Percentiles rank a stretch among this genome's conserved stretches.
phyloP scores from a whole-genome alignment of 2,329 filamentous ascomycete species.

The Pyrenophora tritici-repentis region DNA sequence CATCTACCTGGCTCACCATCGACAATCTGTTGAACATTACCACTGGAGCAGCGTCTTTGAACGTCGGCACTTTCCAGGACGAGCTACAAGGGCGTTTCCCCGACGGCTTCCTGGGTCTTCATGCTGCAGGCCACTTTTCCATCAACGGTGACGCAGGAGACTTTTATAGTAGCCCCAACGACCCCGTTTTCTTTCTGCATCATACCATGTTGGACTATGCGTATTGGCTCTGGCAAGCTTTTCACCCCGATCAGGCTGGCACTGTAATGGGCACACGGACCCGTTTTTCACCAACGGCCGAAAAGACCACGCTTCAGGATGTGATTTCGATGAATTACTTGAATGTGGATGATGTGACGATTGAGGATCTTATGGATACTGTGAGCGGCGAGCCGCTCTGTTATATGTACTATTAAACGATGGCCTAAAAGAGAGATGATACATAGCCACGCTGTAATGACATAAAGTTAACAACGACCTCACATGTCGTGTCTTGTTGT shows the following conservation, averaged over 20 bases:
- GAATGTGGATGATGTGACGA: constrained; percentile 32
- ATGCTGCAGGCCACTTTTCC: constrained; percentile 47
- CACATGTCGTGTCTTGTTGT: too few species aligned
- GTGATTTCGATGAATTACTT: constrained; percentile 47
- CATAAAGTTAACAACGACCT: too few species aligned
- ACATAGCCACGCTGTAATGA: too few species aligned
- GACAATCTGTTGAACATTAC: constrained; percentile 52
- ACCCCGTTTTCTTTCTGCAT: constrained; percentile 55
- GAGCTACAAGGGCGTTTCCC: constrained; percentile 27
- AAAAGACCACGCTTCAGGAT: constrained; percentile 54
- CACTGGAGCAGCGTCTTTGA: constrained; percentile 55
- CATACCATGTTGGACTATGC: constrained; percentile 54
- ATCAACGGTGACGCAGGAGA: constrained; percentile 46
- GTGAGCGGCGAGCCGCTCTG: constrained; percentile 50
- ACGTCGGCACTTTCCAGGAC: constrained; percentile 45
- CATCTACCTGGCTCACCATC: constrained; percentile 12
- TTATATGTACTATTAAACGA: constrained; percentile 46
- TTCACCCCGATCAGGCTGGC: constrained; percentile 19
- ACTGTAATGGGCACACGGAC: constrained; percentile 45
- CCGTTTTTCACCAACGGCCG: constrained; percentile 50
- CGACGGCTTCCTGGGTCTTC: constrained; percentile 41
- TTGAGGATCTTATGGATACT: constrained; percentile 49
- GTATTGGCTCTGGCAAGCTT: constrained; percentile 55
- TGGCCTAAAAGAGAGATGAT: too few species aligned
- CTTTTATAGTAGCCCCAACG: constrained; percentile 51